phyloP scores from a whole-genome alignment of 73 alveolate species.

The Stentor coeruleus region DNA sequence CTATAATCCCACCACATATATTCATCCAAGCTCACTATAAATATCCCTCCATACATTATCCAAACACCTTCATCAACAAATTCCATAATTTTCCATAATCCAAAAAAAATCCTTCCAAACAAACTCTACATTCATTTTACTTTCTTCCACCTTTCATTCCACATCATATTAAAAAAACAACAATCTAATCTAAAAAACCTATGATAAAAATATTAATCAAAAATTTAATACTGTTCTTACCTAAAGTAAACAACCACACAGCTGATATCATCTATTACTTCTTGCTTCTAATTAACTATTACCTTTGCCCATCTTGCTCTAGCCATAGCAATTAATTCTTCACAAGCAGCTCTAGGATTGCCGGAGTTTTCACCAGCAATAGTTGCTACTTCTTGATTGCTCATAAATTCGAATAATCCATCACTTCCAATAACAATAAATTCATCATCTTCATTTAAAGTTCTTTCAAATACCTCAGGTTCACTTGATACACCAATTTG shows the following conservation, averaged over 20 bases:
- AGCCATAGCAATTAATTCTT: background rate
- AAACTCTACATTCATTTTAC: too few relatives aligned
- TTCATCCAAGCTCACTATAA: too few relatives aligned
- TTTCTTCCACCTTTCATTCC: too few relatives aligned
- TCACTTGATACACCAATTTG: constrained; percentile 54
- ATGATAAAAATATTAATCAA: too few relatives aligned
- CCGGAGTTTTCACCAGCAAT: background rate
- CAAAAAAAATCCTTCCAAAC: too few relatives aligned
- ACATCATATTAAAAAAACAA: too few relatives aligned
- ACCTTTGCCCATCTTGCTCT: constrained; percentile 4
- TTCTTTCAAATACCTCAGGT: constrained; percentile 52
- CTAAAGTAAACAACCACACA: constrained; percentile 2
- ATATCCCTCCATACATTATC: too few relatives aligned
- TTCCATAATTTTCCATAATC: too few relatives aligned
- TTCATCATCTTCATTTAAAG: constrained; percentile 28
- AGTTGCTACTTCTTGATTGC: constrained; percentile 25
- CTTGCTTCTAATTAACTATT: background rate
- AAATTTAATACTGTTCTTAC: too few relatives aligned
- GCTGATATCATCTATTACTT: background rate
- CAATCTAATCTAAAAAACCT: too few relatives aligned
- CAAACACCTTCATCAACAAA: too few relatives aligned
- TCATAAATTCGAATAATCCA: constrained; percentile 49
- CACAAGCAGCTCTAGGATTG: background rate
- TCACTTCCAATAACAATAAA: constrained; percentile 44
- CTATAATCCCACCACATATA: too few relatives aligned